These are phyloP conservation scores for Paspalum vaginatum DNA, from an alignment of 176 grass and related monocot species.

Conservation along the genomic window DNA sequence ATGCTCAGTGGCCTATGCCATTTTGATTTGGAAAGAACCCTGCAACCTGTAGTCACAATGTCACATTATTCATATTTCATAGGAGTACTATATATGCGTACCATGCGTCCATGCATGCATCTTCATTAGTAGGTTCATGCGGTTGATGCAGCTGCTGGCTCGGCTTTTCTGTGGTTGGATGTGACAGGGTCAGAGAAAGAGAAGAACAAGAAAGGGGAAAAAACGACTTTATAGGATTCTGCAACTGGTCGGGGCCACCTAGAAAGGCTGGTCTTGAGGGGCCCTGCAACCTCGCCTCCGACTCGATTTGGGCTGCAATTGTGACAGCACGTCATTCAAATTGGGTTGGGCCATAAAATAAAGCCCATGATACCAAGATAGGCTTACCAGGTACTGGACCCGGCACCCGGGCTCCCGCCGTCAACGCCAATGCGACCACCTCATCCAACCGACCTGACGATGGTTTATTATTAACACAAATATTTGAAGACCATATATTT, in stretches of 20 bases:
- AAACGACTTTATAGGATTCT: background rate
- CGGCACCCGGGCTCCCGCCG: no score
- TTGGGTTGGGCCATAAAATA: background rate
- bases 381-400: no score
- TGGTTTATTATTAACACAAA: no score
- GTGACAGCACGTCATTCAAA: background rate
- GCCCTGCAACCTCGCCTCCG: background rate
- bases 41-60: no score
- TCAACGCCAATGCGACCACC: no score
- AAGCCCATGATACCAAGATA: background rate
- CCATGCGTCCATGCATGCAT: no score
- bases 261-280: background rate
- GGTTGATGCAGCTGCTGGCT: no score
- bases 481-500: no score
- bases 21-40: background rate
- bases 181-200: background rate
- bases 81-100: no score
- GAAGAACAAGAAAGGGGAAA: background rate
- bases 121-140: no score
- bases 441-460: no score
- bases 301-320: background rate
- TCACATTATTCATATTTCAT: no score
- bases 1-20: background rate
- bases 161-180: background rate
- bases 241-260: background rate